These are phyloP conservation scores for Lasiosphaeriaceae sp. DNA, from an alignment of 495 filamentous ascomycete species.

Conservation along the genomic window DNA sequence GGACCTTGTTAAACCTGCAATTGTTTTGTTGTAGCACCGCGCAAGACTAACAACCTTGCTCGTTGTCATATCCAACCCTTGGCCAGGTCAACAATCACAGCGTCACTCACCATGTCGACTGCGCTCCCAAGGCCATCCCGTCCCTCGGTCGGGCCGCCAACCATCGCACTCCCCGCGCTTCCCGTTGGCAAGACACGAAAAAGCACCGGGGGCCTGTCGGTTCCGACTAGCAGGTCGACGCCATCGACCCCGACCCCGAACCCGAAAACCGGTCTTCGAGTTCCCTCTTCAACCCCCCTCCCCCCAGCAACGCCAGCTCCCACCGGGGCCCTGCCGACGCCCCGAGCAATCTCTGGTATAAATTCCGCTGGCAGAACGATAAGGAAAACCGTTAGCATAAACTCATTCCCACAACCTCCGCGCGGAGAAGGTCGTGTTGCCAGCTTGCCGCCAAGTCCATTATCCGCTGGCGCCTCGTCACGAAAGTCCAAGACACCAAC, in stretches of 20 bases:
- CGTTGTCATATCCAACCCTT: not conserved
- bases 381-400: constrained; percentile 83
- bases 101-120: constrained; percentile 49
- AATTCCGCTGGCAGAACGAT: constrained; percentile 60
- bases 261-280: constrained; percentile 56
- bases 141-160: constrained; percentile 59
- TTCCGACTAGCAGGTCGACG: constrained; percentile 43
- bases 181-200: constrained; percentile 69
- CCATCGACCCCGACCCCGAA: constrained; percentile 49
- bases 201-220: constrained; percentile 48
- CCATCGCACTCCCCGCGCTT: constrained; percentile 63
- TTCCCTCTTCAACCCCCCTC: constrained; percentile 53
- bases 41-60: not conserved
- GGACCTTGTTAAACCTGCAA: constrained; percentile 7
- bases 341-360: constrained; percentile 44
- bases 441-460: constrained; percentile 57
- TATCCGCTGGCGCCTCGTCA: constrained; percentile 44
- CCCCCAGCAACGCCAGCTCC: constrained; percentile 46
- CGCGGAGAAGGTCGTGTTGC: constrained; percentile 51
- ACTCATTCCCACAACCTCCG: constrained; percentile 88
- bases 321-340: constrained; percentile 46
- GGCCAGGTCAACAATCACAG: not conserved
- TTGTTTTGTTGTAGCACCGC: constrained; percentile 3
- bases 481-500: constrained; percentile 40
- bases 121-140: constrained; percentile 62